Base-by-base conservation (phyloP, 208 protist species). In the Trypanosoma platydactyli region DNA sequence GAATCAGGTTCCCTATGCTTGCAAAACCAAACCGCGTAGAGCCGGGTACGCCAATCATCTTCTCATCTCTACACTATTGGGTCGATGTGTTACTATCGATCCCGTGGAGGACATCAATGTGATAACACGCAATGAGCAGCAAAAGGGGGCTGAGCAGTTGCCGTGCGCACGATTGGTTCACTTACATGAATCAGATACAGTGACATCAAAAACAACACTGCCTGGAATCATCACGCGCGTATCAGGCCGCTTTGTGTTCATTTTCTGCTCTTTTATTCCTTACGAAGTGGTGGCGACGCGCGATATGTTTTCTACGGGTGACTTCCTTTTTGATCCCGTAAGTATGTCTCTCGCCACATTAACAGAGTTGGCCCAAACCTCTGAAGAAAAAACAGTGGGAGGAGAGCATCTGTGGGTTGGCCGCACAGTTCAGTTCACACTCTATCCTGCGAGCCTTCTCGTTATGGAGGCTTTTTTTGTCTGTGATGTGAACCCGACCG, bases 381-480 rank as follows among this genome's bases (percentile, higher is more conserved):
- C 35, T 41, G 12, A n/a, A n/a, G 44, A 16, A 11, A 44, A 38
- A n/a, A n/a, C n/a, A 22, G 46, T 51, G 11, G 30, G 44, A 22
- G 48, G 55, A 40, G 46, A 49, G 16, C 13, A 52, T 40, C 0
- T 55, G 24, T 65, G 59, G 59, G 27, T 65, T 16, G 59, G 59
- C 24, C 44, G 44, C 0, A 45, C 25, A 0, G 59, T 65, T 5
- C 27, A 65, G 22, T 65, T 65, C 40, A 48, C 48, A 4, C 33
- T 65, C 5, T 29, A 65, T 33, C 46, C 59, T 33, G 55, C 44
- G 59, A 65, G 59, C 40, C 55, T 44, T 16, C 46, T 65, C 27
- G 59, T 65, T 29, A 65, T 65, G 59, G 59, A 65, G 20, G 59
- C 48, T 40, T 65, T 55, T 40, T 65, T 65, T 65, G 33, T 48